Base-by-base conservation (phyloP, 805 yeast genomes). In the Hanseniaspora clermontiae region DNA sequence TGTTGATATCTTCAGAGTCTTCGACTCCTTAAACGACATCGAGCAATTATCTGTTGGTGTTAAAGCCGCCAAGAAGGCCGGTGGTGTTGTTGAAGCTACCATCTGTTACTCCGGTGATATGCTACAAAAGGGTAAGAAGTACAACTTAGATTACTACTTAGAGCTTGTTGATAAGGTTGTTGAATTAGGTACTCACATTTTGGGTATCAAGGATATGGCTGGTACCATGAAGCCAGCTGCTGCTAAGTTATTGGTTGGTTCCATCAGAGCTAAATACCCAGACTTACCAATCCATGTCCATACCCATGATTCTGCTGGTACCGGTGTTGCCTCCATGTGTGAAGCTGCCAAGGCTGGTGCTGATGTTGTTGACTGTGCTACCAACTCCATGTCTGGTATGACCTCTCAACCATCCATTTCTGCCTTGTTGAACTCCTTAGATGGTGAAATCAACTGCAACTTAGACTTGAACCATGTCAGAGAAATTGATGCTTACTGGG, bases 151-250 rank as follows among this genome's bases (percentile, higher is more conserved):
- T 51, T 93, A 93, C 76, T 93, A 93, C 74, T 67, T 93, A 67
- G 76, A 76, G 20, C 81, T 91, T 58, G 89, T 87, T 60, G 95
- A 84, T 62, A 75, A 83, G 66, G 82, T 93, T 66, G 96, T 93
- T 59, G 76, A 74, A 60, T 82, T 90, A 87, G 99, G 99, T 65
- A 91, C 97, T 52, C 98, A 93, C 72, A 79, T 93, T 65, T 77
- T 93, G 64, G 98, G 97, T 74, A 93, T 93, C 69, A 93, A 93
- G 74, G 99, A 93, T 75, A 93, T 93, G 99, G 99, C 99, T 58
- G 99, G 99, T 76, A 91, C 97, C 61, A 72, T 93, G 75, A 90
- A 91, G 73, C 98, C 99, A 60, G 75, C 80, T 59, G 98, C 98
- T 60, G 98, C 98, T 47, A 80, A 77, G 50, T 63, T 83, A 55